phyloP scores from a whole-genome alignment of 768 basidiomycete species.

The Macrocybe gigantea region DNA sequence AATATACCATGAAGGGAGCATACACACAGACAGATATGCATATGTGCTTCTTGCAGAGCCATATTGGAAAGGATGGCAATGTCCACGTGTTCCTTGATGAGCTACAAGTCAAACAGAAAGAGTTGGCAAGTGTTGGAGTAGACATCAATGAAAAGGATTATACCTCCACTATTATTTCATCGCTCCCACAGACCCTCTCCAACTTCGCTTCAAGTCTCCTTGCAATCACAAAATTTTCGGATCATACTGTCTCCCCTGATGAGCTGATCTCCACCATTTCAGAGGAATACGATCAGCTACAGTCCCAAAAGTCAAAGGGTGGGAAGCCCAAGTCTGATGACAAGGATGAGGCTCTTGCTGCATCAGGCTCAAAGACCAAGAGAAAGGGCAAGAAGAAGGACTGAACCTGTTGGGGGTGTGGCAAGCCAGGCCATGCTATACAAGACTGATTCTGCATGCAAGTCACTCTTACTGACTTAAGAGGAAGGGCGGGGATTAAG shows the following conservation, averaged over 20 bases:
- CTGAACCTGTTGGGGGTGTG: too few relatives aligned
- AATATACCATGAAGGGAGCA: constrained; percentile 25
- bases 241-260: constrained; percentile 5
- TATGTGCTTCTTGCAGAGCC: constrained; percentile 20
- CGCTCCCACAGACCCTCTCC: constrained; percentile 16
- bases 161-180: constrained; percentile 19
- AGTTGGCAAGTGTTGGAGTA: constrained; percentile 20
- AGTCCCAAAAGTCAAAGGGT: not conserved
- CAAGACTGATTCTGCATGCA: too few relatives aligned
- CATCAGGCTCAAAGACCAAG: not conserved
- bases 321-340: constrained; percentile 7
- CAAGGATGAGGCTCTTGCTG: constrained; percentile 14
- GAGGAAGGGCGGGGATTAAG: too few relatives aligned
- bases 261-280: constrained; percentile 17
- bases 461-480: too few relatives aligned
- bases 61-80: too few relatives aligned
- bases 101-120: constrained; percentile 15
- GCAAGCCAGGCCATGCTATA: too few relatives aligned
- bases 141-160: constrained; percentile 16
- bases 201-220: constrained; percentile 15
- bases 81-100: constrained; percentile 19
- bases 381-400: too few relatives aligned
- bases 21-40: constrained; percentile 22
- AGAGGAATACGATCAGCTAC: constrained; percentile 20
- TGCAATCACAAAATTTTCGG: constrained; percentile 7